These are phyloP conservation scores for Thoreauomyces humboldtii DNA, from an alignment of 192 early-diverging fungal genomes.

Conservation along the genomic window DNA sequence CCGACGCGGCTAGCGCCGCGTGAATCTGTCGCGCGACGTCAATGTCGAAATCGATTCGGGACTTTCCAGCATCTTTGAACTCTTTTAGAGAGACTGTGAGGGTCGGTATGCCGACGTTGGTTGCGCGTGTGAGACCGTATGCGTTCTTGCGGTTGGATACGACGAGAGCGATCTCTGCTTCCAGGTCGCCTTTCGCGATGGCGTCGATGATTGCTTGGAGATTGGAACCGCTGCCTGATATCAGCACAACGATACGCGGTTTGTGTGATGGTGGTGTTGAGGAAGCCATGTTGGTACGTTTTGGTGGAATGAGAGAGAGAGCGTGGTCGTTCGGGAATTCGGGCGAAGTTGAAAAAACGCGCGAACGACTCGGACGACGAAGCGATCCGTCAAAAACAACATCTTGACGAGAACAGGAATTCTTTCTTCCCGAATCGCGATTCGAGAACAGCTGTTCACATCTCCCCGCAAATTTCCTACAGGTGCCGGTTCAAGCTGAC, in stretches of 20 bases:
- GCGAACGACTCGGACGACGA: too few relatives aligned
- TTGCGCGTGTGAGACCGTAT: conserved; percentile 87
- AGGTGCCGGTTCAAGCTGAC: too few relatives aligned
- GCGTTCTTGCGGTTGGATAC: conserved; percentile 85
- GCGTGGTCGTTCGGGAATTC: too few relatives aligned
- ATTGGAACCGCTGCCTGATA: conserved; percentile 93
- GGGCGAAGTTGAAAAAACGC: too few relatives aligned
- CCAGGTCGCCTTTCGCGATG: conserved; percentile 39
- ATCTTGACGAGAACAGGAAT: too few relatives aligned
- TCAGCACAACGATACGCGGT: conserved; percentile 79
- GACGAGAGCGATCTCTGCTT: conserved; percentile 72
- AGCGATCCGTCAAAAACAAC: too few relatives aligned
- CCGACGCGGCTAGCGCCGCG: not conserved
- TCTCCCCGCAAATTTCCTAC: too few relatives aligned
- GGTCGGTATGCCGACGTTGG: conserved; percentile 79
- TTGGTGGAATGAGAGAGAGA: too few relatives aligned
- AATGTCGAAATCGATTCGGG: conserved; percentile 85
- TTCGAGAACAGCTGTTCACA: too few relatives aligned
- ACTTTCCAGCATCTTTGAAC: conserved; percentile 76
- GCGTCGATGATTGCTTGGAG: conserved; percentile 96
- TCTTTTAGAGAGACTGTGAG: conserved; percentile 76
- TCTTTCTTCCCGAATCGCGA: too few relatives aligned
- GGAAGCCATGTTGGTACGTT: not conserved
- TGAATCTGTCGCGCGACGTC: conserved; percentile 65
- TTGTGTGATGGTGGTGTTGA: not conserved